Percentiles rank a stretch among this genome's conserved stretches.
Conservation (phyloP, 228 moss, liverwort and hornwort genomes). For the Sphagnum magellanicum region DNA sequence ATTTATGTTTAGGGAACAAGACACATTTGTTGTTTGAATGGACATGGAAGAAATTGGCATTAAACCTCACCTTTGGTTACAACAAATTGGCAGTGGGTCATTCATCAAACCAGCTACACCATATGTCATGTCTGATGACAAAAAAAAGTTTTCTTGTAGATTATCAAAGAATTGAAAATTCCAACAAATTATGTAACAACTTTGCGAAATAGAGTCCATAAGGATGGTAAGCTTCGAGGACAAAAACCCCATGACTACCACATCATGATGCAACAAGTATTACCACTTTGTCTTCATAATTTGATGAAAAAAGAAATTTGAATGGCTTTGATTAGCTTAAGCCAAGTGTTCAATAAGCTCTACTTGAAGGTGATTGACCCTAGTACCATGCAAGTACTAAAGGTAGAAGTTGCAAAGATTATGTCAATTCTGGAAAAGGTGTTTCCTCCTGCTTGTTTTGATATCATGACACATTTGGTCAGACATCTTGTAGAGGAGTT, state of each 20-base stretch:
- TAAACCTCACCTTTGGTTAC: background rate
- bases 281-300: background rate
- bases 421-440: background rate
- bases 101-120: background rate
- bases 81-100: background rate
- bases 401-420: background rate
- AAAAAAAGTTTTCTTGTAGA: background rate
- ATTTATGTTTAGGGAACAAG: background rate
- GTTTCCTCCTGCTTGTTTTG: constrained; percentile 1
- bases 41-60: background rate
- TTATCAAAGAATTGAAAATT: background rate
- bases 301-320: background rate
- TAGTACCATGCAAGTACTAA: too few species aligned
- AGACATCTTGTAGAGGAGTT: constrained; percentile 1
- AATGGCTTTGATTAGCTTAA: background rate
- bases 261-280: background rate
- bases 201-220: background rate
- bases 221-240: background rate
- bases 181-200: background rate
- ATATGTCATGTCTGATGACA: background rate
- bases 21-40: background rate
- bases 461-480: constrained; percentile 3
- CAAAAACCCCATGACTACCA: background rate
- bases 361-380: background rate
- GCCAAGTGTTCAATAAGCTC: background rate